Evolutionary conservation across 768 basidiomycete genomes (phyloP), one percentile per base, ranked within the genome.

Genomic region (Hemileccinum impolitum): DNA sequence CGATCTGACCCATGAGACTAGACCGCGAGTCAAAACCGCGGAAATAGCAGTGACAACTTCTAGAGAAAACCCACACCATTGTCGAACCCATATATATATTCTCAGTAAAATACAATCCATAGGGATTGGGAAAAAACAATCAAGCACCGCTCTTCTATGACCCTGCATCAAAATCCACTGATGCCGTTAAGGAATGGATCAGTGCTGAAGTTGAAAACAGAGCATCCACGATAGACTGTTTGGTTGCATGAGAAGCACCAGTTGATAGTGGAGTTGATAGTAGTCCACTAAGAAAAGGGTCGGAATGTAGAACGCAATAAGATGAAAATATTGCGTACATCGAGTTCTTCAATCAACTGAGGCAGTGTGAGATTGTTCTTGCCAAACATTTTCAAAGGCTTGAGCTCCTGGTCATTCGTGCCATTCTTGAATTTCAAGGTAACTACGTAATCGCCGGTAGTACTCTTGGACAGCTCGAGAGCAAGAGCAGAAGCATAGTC

Each of bases 341-440:
- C 56, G 14, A 67, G 50, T 1, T 48, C 32, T 14, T 25, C 9
- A 36, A 65, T 56, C 23, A 67, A 3, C 17, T 38, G 31, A 10
- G 61, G 47, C 10, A 68, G 25, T 3, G 53, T 49, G 17, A 67
- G 51, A 38, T 21, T 67, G 28, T 65, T 32, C 30, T 58, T 51
- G 42, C 81, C 84, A 59, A 88, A 90, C 69, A 85, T 82, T 56
- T 85, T 77, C 59, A 89, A 64, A 38, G 81, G 77, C 47, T 74
- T 64, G 73, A 86, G 85, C 53, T 68, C 70, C 15, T 71, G 69
- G 46, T 74, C 61, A 9, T 47, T 39, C 21, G 89, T 88, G 26
- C 88, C 88, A 63, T 91, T 91, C 76, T 81, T 85, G 78, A 90
- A 89, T 67, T 79, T 84, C 79, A 90, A 74, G 55, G 87, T 81